These are phyloP conservation scores for Colletotrichum chlorophyti DNA, from an alignment of 2,329 filamentous ascomycete species.

Conservation along the genomic window DNA sequence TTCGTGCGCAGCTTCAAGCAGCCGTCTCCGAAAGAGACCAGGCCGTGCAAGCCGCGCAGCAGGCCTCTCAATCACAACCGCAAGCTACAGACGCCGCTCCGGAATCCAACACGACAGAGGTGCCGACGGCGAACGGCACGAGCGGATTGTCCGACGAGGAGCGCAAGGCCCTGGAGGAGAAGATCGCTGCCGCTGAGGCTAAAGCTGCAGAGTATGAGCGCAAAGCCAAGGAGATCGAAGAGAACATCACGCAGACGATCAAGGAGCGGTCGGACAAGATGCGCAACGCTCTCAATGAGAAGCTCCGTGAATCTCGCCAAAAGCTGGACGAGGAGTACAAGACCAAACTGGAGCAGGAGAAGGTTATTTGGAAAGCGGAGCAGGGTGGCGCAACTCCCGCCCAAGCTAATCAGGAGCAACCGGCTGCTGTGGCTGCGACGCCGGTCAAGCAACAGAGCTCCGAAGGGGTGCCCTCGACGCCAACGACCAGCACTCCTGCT, in stretches of 20 bases:
- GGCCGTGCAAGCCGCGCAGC: slow-evolving; percentile 49
- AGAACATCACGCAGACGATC: slow-evolving; percentile 63
- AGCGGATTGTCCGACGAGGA: slow-evolving; percentile 60
- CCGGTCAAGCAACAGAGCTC: slow-evolving; percentile 45
- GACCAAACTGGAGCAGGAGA: slow-evolving; percentile 68
- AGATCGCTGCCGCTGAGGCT: slow-evolving; percentile 63
- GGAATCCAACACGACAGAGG: background rate
- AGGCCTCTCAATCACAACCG: slow-evolving; percentile 30
- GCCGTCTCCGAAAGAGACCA: slow-evolving; percentile 70
- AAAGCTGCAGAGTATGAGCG: slow-evolving; percentile 69
- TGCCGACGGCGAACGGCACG: slow-evolving; percentile 18
- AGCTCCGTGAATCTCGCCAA: slow-evolving; percentile 70
- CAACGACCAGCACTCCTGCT: slow-evolving; percentile 38
- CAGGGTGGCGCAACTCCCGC: slow-evolving; percentile 39
- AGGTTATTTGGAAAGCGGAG: slow-evolving; percentile 67
- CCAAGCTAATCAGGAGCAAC: slow-evolving; percentile 25
- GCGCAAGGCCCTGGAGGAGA: slow-evolving; percentile 65
- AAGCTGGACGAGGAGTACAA: slow-evolving; percentile 55
- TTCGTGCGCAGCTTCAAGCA: slow-evolving; percentile 66
- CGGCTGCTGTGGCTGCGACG: slow-evolving; percentile 42
- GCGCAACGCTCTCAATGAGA: slow-evolving; percentile 72
- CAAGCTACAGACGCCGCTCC: slow-evolving; percentile 11
- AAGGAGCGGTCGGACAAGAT: slow-evolving; percentile 73
- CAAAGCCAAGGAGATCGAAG: slow-evolving; percentile 70
- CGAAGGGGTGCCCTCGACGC: slow-evolving; percentile 43